These are phyloP conservation scores for Acidomyces sp. DNA, from an alignment of 495 filamentous ascomycete genomes.

Conservation along the genomic window DNA sequence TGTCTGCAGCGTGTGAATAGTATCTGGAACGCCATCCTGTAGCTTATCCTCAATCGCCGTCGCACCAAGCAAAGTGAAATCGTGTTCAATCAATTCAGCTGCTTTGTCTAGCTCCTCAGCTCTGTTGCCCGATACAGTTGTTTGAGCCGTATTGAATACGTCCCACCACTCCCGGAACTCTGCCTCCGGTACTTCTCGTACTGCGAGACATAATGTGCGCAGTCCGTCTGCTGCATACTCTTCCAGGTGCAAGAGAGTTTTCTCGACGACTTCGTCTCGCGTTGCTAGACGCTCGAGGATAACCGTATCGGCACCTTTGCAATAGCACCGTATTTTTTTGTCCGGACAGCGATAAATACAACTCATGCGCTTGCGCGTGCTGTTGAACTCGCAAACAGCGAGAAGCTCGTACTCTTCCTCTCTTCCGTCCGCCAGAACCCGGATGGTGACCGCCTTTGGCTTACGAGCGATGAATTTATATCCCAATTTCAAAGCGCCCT, in stretches of 20 bases:
- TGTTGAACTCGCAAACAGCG: constrained; percentile 97
- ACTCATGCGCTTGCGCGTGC: constrained; percentile 94
- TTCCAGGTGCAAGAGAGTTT: constrained; percentile 83
- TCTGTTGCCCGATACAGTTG: constrained; percentile 83
- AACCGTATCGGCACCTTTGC: constrained; percentile 96
- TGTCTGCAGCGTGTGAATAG: constrained; percentile 91
- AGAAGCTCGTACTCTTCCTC: constrained; percentile 72
- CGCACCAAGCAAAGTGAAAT: constrained; percentile 81
- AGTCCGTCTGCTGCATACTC: constrained; percentile 96
- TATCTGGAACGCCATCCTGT: constrained; percentile 96
- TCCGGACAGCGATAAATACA: constrained; percentile 93
- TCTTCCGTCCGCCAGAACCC: constrained; percentile 49
- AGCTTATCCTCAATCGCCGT: constrained; percentile 96
- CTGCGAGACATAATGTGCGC: constrained; percentile 85
- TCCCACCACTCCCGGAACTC: constrained; percentile 82
- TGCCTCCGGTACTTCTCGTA: constrained; percentile 83
- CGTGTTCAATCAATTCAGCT: constrained; percentile 84
- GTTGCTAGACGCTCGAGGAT: constrained; percentile 74
- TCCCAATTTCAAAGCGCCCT: constrained; percentile 73
- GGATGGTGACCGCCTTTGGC: constrained; percentile 71
- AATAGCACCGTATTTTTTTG: constrained; percentile 83
- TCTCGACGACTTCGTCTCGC: constrained; percentile 65
- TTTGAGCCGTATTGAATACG: constrained; percentile 79
- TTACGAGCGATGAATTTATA: constrained; percentile 85
- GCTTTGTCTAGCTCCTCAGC: constrained; percentile 96